A percentile compares a stretch with the other conserved stretches of the same genome.
Evolutionary conservation across 805 yeast genomes (phyloP).

Genomic region (Suhomyces sp.): DNA sequence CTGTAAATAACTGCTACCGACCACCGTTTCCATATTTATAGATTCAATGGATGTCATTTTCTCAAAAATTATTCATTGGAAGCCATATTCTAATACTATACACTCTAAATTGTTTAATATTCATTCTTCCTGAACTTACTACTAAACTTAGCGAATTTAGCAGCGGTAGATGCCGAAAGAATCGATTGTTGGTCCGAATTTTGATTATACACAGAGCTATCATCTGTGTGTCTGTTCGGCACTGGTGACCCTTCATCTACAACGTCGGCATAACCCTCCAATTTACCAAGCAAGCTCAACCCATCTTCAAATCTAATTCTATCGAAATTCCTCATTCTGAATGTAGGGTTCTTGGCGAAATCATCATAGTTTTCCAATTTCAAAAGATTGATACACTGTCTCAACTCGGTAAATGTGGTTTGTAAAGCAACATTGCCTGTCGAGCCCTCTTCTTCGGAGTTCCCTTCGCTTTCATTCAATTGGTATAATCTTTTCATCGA

Average conservation of each 20-base stretch:
- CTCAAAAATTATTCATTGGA: too few species aligned
- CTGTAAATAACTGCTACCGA: too few species aligned
- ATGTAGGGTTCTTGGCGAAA: constrained; percentile 51
- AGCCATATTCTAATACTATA: too few species aligned
- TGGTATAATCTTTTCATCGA: constrained; percentile 42
- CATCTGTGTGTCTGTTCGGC: constrained; percentile 1
- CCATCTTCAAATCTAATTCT: constrained; percentile 77
- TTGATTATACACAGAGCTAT: constrained; percentile 1
- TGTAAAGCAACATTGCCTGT: constrained; percentile 54
- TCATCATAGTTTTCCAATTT: constrained; percentile 63
- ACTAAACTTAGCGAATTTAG: constrained; percentile 18
- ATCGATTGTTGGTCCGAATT: constrained; percentile 21
- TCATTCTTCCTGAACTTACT: constrained; percentile 15
- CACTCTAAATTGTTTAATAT: constrained; percentile 8
- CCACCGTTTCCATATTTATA: too few species aligned
- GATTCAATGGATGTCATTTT: too few species aligned
- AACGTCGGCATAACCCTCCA: constrained; percentile 25
- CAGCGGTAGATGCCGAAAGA: constrained; percentile 19
- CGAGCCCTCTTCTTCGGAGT: constrained; percentile 8
- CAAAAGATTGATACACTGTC: constrained; percentile 76
- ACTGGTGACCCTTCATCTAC: constrained; percentile 9
- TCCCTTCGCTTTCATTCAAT: constrained; percentile 18
- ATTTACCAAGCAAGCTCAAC: constrained; percentile 53
- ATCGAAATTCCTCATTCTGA: constrained; percentile 57
- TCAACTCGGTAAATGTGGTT: constrained; percentile 72